Evolutionary conservation across 2,329 filamentous ascomycete genomes (phyloP).

Genomic region (Pseudogymnoascus sp.): DNA sequence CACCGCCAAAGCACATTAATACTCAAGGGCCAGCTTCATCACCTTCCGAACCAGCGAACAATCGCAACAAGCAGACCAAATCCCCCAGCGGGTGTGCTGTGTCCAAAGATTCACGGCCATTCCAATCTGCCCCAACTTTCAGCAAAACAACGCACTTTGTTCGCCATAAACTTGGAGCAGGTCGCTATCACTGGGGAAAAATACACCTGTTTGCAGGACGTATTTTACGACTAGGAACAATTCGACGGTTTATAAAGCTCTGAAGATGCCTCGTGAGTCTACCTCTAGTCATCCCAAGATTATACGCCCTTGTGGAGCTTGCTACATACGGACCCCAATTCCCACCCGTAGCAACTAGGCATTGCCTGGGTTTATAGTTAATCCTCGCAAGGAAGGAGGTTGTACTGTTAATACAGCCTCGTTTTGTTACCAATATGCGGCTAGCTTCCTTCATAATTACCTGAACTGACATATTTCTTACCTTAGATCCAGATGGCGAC

Average conservation of each 20-base stretch:
- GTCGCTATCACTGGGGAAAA: neutral
- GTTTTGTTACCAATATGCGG: neutral
- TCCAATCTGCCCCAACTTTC: neutral
- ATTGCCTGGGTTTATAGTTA: neutral
- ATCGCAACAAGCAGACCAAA: neutral
- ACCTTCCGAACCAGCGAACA: neutral
- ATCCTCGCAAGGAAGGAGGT: neutral
- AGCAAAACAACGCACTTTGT: neutral
- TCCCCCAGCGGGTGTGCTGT: neutral
- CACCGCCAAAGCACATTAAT: neutral
- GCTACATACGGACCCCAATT: neutral
- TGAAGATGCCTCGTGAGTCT: slow-evolving; percentile 7
- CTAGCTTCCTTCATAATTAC: neutral
- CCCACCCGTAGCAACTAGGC: neutral
- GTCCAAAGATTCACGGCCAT: neutral
- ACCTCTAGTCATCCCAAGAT: neutral
- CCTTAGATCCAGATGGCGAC: slow-evolving; percentile 3
- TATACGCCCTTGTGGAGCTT: neutral
- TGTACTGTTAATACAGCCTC: neutral
- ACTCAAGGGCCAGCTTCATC: neutral
- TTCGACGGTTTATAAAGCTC: neutral
- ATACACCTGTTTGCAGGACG: neutral
- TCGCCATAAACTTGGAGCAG: neutral
- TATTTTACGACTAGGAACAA: neutral
- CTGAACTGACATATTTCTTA: neutral